Evolutionary conservation across 192 early-diverging fungal species (phyloP), one percentile per base, ranked within the genome.

Genomic region (Thoreauomyces humboldtii): DNA sequence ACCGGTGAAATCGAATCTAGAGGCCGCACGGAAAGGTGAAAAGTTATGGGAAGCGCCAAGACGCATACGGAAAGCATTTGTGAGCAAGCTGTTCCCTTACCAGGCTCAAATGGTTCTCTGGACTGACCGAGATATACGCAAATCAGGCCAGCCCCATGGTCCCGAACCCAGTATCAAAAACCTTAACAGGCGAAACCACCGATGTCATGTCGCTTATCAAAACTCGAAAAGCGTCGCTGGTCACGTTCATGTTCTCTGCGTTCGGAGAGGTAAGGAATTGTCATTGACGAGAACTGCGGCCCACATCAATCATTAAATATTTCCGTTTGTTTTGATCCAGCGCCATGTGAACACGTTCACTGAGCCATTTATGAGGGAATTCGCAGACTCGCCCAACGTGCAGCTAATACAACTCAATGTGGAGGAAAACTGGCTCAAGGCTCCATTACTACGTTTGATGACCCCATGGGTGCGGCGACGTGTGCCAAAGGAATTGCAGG

Each of bases 1-100:
- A n/a, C n/a, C n/a, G n/a, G n/a, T n/a, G n/a, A n/a, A n/a, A n/a
- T 41, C 38, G 38, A 41, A 41, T 12, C 45, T 59, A 65, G 75
- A 82, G 52, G 48, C 78, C 24, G 74, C 75, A 1, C 29, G 43
- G 32, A 74, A 71, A 43, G 80, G 80, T 12, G 69, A 25, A 9
- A 82, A 82, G 63, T 62, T 82, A 44, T 82, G 77, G 77, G 69
- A 67, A 31, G 80, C 80, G 4, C 69, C 69, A 6, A 21, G 42
- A 2, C 28, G 48, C n/a, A 60, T 74, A 62, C 59, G 52, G 4
- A 6, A 44, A 19, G 42, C 42, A 6, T 42, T 63, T 45, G 70
- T 74, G 42, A 4, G n/a, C n/a, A n/a, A n/a, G n/a, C n/a, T n/a
- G n/a, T n/a, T n/a, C n/a, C n/a, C 2, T 51, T 46, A 1, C 45